These are phyloP conservation scores for Xylaria sp. DNA, from an alignment of 2,329 filamentous ascomycete species.

Conservation along the genomic window DNA sequence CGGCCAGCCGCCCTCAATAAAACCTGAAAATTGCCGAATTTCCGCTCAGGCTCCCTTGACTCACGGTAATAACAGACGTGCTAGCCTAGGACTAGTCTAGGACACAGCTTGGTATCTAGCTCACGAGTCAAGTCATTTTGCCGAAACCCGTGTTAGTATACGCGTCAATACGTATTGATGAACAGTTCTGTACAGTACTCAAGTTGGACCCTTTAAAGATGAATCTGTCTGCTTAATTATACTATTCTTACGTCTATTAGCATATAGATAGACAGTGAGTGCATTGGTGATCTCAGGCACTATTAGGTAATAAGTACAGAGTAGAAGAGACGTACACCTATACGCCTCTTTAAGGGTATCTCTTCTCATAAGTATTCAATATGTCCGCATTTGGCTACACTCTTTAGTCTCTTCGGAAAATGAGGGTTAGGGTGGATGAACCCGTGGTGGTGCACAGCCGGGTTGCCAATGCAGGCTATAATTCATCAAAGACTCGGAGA, in stretches of 20 bases:
- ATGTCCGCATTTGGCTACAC: neutral
- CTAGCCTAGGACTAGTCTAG: neutral
- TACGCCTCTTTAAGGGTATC: constrained; percentile 17
- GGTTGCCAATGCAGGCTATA: constrained; percentile 39
- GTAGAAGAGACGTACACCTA: neutral
- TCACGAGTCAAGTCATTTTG: constrained; percentile 14
- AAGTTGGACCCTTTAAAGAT: neutral
- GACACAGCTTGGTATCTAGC: neutral
- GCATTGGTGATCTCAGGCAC: neutral
- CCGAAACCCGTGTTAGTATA: constrained; percentile 12
- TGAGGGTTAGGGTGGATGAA: neutral
- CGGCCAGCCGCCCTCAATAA: neutral
- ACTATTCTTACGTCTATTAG: neutral
- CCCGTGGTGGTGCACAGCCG: neutral
- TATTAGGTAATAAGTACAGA: neutral
- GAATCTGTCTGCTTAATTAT: constrained; percentile 2
- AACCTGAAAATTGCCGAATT: constrained; percentile 7
- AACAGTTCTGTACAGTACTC: neutral
- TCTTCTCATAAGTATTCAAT: constrained; percentile 1
- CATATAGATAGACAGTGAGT: neutral
- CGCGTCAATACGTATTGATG: neutral
- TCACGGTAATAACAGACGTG: neutral
- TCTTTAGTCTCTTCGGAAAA: neutral
- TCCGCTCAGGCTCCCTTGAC: constrained; percentile 2
- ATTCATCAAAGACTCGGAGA: constrained; percentile 50